Evolutionary conservation across 495 filamentous ascomycete species (phyloP), one percentile per base, ranked within the genome.

Genomic region (Bathelium albidoporum): DNA sequence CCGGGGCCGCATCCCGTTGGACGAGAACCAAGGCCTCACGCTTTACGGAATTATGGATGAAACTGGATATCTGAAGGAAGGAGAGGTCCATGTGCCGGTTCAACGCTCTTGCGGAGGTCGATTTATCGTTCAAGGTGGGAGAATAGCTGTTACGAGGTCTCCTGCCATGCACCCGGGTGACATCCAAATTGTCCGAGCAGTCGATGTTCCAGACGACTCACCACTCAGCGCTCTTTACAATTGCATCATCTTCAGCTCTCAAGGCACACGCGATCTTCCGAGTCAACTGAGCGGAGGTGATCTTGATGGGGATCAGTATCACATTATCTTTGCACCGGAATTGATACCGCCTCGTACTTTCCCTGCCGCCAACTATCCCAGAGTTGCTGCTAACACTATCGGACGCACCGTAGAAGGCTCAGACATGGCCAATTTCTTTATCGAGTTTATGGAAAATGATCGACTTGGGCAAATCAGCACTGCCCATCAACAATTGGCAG

Each of bases 41-140:
- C 74, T 94, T 0, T 89, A 86, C 65, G 90, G 90, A 2, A 78
- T 95, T 29, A 88, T 95, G 82, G 90, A 95, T 66, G 90, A 95
- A 73, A 90, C 87, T 1, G 83, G 81, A 0, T 77, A 76, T 39
- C 74, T 95, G 1, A 64, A 83, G 45, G 88, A 89, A 68, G 82
- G 82, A 0, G 75, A 93, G 64, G 77, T 92, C 0, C 90, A 84
- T 64, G 76, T 84, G 34, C 79, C 77, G 0, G 81, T 78, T 44
- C 75, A 83, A 52, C 43, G 28, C 14, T 74, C 32, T 43, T 73
- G 69, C 29, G 58, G 64, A 60, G 49, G 65, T 61, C 67, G 16
- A 32, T 59, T 16, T 62, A 67, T 70, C 16, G 44, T 68, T 34
- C 49, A 66, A 16, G 49, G 59, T 9, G 75, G 77, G 3, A 32